Evolutionary conservation across 768 basidiomycete species (phyloP).

Genomic region (Gloeostereum incarnatum): DNA sequence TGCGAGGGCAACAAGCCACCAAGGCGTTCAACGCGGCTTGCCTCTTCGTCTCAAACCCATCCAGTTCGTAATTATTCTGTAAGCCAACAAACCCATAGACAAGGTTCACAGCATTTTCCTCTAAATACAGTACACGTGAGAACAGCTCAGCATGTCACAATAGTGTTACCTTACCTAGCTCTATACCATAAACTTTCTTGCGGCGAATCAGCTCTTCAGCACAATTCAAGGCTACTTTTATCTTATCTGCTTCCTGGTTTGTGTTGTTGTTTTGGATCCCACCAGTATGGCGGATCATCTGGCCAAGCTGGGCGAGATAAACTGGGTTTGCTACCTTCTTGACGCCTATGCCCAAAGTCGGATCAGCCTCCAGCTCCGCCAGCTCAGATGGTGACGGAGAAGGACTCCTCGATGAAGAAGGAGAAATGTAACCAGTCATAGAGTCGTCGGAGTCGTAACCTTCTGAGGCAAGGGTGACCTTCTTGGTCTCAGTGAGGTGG

Average conservation of each 20-base stretch:
- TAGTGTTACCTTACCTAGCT: constrained; percentile 55
- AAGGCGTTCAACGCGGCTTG: constrained; percentile 75
- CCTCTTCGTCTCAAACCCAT: constrained; percentile 65
- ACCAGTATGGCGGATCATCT: constrained; percentile 60
- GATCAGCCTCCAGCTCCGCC: constrained; percentile 79
- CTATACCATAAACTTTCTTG: constrained; percentile 79
- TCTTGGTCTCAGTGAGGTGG: constrained; percentile 1
- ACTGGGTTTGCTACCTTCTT: constrained; percentile 78
- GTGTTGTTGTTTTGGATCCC: constrained; percentile 41
- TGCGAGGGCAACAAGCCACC: constrained; percentile 67
- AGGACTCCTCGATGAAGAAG: constrained; percentile 54
- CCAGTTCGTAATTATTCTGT: constrained; percentile 80
- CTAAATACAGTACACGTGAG: constrained; percentile 34
- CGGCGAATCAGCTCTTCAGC: constrained; percentile 81
- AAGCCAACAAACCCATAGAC: constrained; percentile 63
- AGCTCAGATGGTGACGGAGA: constrained; percentile 81
- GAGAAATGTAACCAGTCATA: constrained; percentile 70
- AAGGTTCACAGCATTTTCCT: constrained; percentile 85
- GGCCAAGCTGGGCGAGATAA: constrained; percentile 79
- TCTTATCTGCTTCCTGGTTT: constrained; percentile 58
- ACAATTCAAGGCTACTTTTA: constrained; percentile 71
- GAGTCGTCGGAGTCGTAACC: constrained; percentile 80
- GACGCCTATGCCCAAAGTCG: constrained; percentile 59
- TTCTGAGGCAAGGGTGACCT: too few relatives aligned
- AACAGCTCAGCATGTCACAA: neutral